A percentile compares a stretch with the other conserved stretches of the same genome.
Conservation (phyloP, 73 alveolate species). For the Stentor roeselii region DNA sequence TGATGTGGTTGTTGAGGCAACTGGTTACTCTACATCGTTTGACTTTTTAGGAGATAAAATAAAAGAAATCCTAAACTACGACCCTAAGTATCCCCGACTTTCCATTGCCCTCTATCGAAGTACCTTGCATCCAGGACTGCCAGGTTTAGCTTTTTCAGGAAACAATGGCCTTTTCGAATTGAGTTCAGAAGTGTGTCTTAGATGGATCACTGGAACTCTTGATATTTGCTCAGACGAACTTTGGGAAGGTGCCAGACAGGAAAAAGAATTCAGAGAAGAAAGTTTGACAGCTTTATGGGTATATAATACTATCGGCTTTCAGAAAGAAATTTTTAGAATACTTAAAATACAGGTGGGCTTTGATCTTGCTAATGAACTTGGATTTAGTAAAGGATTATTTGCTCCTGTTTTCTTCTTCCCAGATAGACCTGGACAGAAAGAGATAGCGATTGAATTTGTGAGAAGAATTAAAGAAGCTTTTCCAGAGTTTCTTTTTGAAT, state of each 20-base stretch:
- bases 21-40: not conserved
- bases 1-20: not conserved
- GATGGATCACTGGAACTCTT: not conserved
- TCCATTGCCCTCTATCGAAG: not conserved
- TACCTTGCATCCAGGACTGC: not conserved
- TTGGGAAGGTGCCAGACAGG: not conserved
- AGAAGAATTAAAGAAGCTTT: no score
- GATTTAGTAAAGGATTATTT: not conserved
- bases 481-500: no score
- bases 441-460: no score
- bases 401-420: not conserved
- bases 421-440: not conserved
- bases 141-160: conserved; percentile 10
- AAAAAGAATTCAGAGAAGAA: not conserved
- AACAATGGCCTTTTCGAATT: not conserved
- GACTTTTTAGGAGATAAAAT: not conserved
- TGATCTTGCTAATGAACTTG: not conserved
- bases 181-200: not conserved
- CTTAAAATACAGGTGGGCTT: not conserved
- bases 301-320: no score
- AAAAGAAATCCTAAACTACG: not conserved
- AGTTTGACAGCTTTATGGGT: not conserved
- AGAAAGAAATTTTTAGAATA: not conserved
- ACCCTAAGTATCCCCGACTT: not conserved
- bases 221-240: not conserved